Base-by-base conservation (phyloP, 116 monocot species). In the Phalaenopsis hybrid region DNA sequence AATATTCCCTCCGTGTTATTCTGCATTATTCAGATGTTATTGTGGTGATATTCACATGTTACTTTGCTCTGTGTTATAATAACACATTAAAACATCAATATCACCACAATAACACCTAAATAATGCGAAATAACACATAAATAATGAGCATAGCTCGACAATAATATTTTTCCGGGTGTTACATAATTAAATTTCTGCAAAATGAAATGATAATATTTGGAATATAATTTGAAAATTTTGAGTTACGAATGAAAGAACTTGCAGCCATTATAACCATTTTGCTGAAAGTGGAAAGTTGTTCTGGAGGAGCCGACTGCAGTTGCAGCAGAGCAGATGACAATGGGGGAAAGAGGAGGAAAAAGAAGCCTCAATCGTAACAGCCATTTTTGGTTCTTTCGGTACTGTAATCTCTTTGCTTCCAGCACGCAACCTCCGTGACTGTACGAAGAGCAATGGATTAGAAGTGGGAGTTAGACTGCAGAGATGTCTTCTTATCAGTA, bases 321-420 rank as follows among this genome's bases (percentile, higher is more conserved):
- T 7, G 21, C 77, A 51, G 77, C 77, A 77, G 77, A 75, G 77
- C 48, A 51, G 77, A 23, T 50, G 77, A 51, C 77, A 25, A 77
- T 48, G 50, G 12, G 50, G 50, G 49, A 44, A 77, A 43, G 23
- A 77, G 18, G 77, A 77, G 43, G 25, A 77, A 20, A 44, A 75
- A 45, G 70, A 37, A 10, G 70, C 37, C 75, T 44, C n/a, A 18
- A 77, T 77, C 25, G 77, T 77, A 51, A 51, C 77, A 21, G 50
- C 75, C 77, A 77, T 48, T 77, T 77, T 77, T 77, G 77, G 48
- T 10, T n/a, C 28, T 43, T 77, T 28, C 25, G 18, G 7, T 16
- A 34, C 75, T 44, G 15, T 75, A 28, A 18, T 77, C 77, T 77
- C 77, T 77, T 43, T 51, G 6, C 77, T 43, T 25, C 4, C 51